Percentiles rank a stretch among this genome's conserved stretches.
Evolutionary conservation across 2,329 filamentous ascomycete genomes (phyloP).

Genomic region (Sclerotinia subarctica): DNA sequence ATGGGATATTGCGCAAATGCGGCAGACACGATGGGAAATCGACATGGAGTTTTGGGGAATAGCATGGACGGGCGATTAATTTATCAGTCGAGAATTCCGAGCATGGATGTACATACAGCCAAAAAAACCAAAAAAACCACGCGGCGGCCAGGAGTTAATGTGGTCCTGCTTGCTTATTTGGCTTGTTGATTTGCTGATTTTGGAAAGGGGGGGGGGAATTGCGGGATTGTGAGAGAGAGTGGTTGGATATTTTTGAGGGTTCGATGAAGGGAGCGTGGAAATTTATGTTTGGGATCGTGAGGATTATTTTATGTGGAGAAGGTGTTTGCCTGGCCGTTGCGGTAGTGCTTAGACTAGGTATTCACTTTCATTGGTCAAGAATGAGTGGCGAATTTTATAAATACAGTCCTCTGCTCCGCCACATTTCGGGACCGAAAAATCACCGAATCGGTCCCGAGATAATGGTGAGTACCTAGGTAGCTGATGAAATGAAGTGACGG

Average conservation of each 20-base stretch:
- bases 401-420: neutral
- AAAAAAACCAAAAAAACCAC: too few species aligned
- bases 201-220: neutral
- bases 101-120: too few species aligned
- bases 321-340: neutral
- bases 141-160: neutral
- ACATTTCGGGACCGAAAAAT: neutral
- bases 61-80: neutral
- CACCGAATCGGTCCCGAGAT: neutral
- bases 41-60: neutral
- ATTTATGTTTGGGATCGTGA: neutral
- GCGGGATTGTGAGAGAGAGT: too few species aligned
- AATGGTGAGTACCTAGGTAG: accelerated
- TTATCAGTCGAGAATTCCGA: neutral
- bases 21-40: slow-evolving; percentile 4
- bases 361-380: neutral
- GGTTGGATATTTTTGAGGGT: neutral
- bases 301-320: neutral
- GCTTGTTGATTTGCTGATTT: neutral
- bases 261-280: neutral
- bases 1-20: slow-evolving; percentile 16
- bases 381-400: neutral
- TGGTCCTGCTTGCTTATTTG: neutral
- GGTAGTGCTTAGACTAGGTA: too few species aligned
- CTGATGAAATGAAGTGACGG: neutral